These are phyloP conservation scores for Blastomyces silverae DNA, from an alignment of 2,329 filamentous ascomycete genomes.

Conservation along the genomic window DNA sequence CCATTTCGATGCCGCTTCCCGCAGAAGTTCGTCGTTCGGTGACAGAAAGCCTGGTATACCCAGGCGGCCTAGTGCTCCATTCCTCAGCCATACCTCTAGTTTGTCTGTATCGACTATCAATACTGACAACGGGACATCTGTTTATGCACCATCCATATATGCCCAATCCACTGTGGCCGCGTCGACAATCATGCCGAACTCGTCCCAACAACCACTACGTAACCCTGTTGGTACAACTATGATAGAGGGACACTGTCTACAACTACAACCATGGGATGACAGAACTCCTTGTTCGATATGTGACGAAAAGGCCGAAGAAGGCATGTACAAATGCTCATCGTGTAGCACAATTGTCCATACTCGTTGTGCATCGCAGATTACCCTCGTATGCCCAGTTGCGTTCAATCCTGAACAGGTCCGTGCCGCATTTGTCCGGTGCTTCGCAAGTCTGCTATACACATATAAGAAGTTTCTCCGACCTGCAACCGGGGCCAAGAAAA, in stretches of 20 bases:
- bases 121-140: conserved; percentile 28
- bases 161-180: conserved; percentile 47
- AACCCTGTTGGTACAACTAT: conserved; percentile 30
- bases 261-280: conserved; percentile 41
- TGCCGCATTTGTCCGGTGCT: conserved; percentile 62
- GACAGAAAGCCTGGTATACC: conserved; percentile 55
- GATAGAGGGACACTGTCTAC: conserved; percentile 46
- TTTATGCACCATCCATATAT: conserved; percentile 46
- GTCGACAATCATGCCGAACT: conserved; percentile 46
- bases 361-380: conserved; percentile 54
- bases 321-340: conserved; percentile 44
- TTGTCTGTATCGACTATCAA: conserved; percentile 42
- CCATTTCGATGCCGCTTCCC: conserved; percentile 74
- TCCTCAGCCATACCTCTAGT: conserved; percentile 55
- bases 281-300: conserved; percentile 44
- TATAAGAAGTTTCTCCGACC: conserved; percentile 58
- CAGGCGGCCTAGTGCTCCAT: conserved; percentile 61
- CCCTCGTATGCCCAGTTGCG: conserved; percentile 58
- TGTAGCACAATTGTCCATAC: conserved; percentile 51
- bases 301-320: conserved; percentile 54
- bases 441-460: conserved; percentile 62
- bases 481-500: conserved; percentile 55
- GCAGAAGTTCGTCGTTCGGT: conserved; percentile 88
- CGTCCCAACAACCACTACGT: conserved; percentile 27
- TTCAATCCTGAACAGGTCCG: conserved; percentile 61